phyloP scores from a whole-genome alignment of 441 rosid genomes.

The Pelargonium myrrhifolium region DNA sequence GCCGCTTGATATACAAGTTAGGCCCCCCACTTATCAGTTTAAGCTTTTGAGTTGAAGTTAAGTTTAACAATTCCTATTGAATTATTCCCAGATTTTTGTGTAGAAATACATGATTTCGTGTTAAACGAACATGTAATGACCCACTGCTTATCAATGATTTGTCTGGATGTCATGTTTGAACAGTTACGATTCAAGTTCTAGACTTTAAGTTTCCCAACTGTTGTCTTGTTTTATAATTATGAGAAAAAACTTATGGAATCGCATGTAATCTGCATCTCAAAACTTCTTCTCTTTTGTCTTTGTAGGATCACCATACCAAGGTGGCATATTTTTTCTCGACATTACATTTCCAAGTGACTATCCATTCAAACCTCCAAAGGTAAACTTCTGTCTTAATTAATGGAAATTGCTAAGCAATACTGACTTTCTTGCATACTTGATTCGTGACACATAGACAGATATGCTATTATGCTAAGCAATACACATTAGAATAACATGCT shows the following conservation, averaged over 20 bases:
- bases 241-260: too few relatives aligned
- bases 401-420: background rate
- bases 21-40: too few relatives aligned
- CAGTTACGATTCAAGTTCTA: too few relatives aligned
- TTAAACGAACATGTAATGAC: background rate
- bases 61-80: too few relatives aligned
- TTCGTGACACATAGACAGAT: background rate
- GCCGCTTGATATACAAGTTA: too few relatives aligned
- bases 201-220: too few relatives aligned
- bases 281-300: conserved; percentile 13
- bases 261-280: too few relatives aligned
- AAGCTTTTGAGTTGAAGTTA: too few relatives aligned
- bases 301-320: conserved; percentile 75
- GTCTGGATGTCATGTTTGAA: too few relatives aligned
- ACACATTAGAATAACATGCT: too few relatives aligned
- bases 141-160: conserved; percentile 1
- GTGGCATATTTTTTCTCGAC: conserved; percentile 77
- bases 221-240: too few relatives aligned
- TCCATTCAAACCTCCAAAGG: conserved; percentile 94
- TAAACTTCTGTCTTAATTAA: conserved; percentile 15
- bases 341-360: conserved; percentile 67
- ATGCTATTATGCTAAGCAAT: background rate
- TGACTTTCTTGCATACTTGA: background rate
- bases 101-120: background rate
- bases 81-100: too few relatives aligned